Evolutionary conservation across 306 rosid species (phyloP).

Genomic region (Malus asiatica): DNA sequence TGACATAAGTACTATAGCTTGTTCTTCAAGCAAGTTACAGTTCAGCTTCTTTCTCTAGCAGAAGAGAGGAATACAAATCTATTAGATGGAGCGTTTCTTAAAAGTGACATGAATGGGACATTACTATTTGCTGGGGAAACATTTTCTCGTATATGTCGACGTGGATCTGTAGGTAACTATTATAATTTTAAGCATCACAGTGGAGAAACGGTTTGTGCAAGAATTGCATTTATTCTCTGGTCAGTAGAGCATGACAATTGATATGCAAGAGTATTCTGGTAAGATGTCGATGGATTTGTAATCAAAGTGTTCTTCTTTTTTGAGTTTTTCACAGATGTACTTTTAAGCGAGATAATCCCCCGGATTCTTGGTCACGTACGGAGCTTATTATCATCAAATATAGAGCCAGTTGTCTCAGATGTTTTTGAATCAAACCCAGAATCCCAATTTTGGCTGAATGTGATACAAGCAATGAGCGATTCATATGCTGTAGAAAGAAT

Average conservation of each 20-base stretch:
- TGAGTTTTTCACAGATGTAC: conserved; percentile 44
- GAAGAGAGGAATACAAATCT: conserved; percentile 37
- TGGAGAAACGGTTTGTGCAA: background rate
- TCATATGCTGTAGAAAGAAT: conserved; percentile 66
- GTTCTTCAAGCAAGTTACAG: conserved; percentile 73
- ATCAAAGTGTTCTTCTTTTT: conserved; percentile 14
- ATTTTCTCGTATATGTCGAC: conserved; percentile 81
- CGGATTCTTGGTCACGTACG: conserved; percentile 47
- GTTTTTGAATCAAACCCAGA: conserved; percentile 41
- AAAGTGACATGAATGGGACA: conserved; percentile 33
- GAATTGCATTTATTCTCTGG: conserved; percentile 1
- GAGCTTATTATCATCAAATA: conserved; percentile 36
- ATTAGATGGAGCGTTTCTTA: conserved; percentile 12
- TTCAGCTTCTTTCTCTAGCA: conserved; percentile 65
- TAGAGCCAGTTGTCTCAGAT: conserved; percentile 27
- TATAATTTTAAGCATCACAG: conserved; percentile 17
- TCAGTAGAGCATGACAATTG: background rate
- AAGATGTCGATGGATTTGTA: conserved; percentile 10
- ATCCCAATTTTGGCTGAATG: conserved; percentile 63
- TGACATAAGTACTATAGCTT: conserved; percentile 48
- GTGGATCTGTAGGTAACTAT: conserved; percentile 85
- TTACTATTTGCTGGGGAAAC: conserved; percentile 70
- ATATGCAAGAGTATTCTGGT: background rate
- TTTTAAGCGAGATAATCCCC: conserved; percentile 51
- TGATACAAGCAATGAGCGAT: conserved; percentile 67